Evolutionary conservation across 2,329 filamentous ascomycete species (phyloP).

Genomic region (Lasiodiplodia citricola): DNA sequence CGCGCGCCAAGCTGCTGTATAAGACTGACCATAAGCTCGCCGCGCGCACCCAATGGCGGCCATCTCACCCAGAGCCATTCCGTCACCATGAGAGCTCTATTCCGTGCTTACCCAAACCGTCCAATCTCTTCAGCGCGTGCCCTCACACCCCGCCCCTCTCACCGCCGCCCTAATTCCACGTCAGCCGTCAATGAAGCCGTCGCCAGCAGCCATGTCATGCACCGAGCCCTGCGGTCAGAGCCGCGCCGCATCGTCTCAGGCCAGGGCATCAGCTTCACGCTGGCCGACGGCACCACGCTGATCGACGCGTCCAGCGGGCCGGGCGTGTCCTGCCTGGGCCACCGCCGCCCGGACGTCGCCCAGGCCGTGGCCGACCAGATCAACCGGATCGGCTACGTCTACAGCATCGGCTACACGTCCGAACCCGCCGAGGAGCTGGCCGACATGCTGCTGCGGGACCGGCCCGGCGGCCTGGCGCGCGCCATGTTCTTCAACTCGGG

Average conservation of each 20-base stretch:
- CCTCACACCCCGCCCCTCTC: background rate
- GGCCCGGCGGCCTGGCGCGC: conserved; percentile 22
- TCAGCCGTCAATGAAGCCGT: conserved; percentile 7
- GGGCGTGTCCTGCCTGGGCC: conserved; percentile 29
- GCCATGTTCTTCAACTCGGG: conserved; percentile 29
- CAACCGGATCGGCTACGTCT: conserved; percentile 25
- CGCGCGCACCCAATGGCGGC: conserved; percentile 4
- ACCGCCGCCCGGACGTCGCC: conserved; percentile 25
- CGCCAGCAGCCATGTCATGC: conserved; percentile 18
- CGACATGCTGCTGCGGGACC: conserved; percentile 15
- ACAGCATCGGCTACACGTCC: conserved; percentile 25
- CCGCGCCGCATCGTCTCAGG: conserved; percentile 18
- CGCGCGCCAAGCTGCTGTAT: conserved; percentile 6
- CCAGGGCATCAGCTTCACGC: conserved; percentile 21
- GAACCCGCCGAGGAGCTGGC: conserved; percentile 23
- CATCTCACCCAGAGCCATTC: background rate
- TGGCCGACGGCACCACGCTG: conserved; percentile 27
- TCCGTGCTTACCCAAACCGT: background rate
- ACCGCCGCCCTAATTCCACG: background rate
- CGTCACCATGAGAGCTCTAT: conserved; percentile 1
- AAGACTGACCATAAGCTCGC: conserved; percentile 6
- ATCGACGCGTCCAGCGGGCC: conserved; percentile 30
- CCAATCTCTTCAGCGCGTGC: background rate
- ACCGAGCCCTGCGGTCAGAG: conserved; percentile 8
- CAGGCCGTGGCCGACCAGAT: conserved; percentile 23